Evolutionary conservation across 1,139 yeast species (phyloP).

Genomic region (Pichia sp.): DNA sequence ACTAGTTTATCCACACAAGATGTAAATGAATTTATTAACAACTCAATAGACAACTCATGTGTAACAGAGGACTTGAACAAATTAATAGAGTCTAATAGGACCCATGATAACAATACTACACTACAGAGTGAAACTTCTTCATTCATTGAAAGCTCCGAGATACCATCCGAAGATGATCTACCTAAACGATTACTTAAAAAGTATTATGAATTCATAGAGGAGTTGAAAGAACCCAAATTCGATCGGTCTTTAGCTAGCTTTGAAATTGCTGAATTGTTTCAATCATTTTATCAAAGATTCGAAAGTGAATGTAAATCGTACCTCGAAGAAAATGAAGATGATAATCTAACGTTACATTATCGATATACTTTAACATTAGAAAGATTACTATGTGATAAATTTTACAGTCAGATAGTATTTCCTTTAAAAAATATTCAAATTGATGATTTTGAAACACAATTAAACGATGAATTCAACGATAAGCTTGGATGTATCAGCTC

Average conservation of each 20-base stretch:
- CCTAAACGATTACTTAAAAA: conserved; percentile 31
- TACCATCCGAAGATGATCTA: conserved; percentile 22
- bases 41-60: neutral
- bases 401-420: conserved; percentile 34
- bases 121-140: conserved; percentile 8
- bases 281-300: conserved; percentile 40
- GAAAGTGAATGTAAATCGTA: conserved; percentile 22
- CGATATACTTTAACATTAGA: conserved; percentile 34
- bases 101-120: neutral
- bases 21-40: neutral
- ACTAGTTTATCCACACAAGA: neutral
- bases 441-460: conserved; percentile 24
- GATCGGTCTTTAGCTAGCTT: conserved; percentile 44
- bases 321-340: conserved; percentile 26
- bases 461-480: conserved; percentile 21
- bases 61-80: conserved; percentile 1
- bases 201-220: conserved; percentile 39
- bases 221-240: conserved; percentile 50
- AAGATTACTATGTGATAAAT: conserved; percentile 33
- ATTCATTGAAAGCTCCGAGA: conserved; percentile 14
- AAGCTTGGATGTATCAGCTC: conserved; percentile 23
- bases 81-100: conserved; percentile 1
- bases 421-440: conserved; percentile 24
- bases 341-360: conserved; percentile 23
- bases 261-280: conserved; percentile 47